Base-by-base conservation (phyloP, 345 rosid species). In the Linum lewisii region DNA sequence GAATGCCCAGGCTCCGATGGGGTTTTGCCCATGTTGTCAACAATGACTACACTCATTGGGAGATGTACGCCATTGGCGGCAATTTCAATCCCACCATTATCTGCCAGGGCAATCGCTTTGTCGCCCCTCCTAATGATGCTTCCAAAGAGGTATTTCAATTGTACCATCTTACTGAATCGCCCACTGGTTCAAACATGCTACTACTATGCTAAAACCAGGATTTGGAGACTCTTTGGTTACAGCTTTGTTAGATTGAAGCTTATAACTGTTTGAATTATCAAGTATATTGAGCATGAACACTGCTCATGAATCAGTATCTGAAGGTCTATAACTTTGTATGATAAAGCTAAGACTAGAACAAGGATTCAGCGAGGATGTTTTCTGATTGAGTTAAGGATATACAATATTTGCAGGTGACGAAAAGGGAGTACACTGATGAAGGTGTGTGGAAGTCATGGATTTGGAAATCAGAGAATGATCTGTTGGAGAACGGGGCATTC, bases 401-500 rank as follows among this genome's bases (percentile, higher is more conserved):
- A n/a, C n/a, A n/a, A n/a, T n/a, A 21, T 20, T 14, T 49, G 19
- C n/a, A 21, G 78, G 72, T 88, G 18, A 79, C 87, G 15, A 79
- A 85, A 71, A 80, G 90, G 63, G 76, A 79, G 37, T 71, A 69
- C 63, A 65, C 83, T 1, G 23, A 79, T 2, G 61, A 56, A 18
- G 7, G 47, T 6, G 75, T 36, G 22, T 85, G 97, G 97, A 75
- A 70, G 64, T 3, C 24, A 0, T 83, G 97, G 95, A 64, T 60
- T 0, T 90, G 97, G 95, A 77, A 63, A 72, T 87, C 97, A 21
- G 81, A 82, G 66, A 79, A 74, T 21, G 97, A 90, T 69, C 38
- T 81, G 57, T 29, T 84, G 67, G 7, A 81, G 61, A 83, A 87
- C 21, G 97, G 91, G 3, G 91, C 90, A 16, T 81, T 69, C 66